Conservation (phyloP, 176 grass and related monocot species). For the Carex cristatella region DNA sequence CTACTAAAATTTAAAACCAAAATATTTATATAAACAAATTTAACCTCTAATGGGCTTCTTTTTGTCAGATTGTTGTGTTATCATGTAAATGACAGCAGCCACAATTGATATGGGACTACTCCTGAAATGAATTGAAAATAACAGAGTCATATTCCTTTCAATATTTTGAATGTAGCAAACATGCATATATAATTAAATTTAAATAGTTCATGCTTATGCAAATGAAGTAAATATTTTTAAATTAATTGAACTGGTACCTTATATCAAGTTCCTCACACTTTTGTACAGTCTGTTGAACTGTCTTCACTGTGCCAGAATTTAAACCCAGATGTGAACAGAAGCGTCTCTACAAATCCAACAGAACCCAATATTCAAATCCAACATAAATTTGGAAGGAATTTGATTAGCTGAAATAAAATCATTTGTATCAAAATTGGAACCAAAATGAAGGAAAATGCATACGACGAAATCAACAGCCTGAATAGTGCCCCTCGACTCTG, state of each 20-base stretch:
- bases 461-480: slow-evolving; percentile 70
- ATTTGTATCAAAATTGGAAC: neutral
- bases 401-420: neutral
- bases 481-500: slow-evolving; percentile 61
- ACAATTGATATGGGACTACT: slow-evolving; percentile 67
- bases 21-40: neutral
- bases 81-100: slow-evolving; percentile 79
- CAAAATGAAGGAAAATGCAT: neutral
- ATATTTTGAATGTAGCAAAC: neutral
- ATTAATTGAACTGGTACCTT: slow-evolving; percentile 25
- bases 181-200: too few relatives aligned
- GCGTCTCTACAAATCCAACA: slow-evolving; percentile 47
- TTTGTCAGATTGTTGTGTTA: slow-evolving; percentile 61
- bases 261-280: slow-evolving; percentile 66
- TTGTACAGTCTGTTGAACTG: slow-evolving; percentile 55
- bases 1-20: neutral
- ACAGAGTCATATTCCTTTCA: neutral
- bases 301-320: slow-evolving; percentile 63
- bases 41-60: slow-evolving; percentile 70
- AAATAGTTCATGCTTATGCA: neutral
- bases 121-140: slow-evolving; percentile 25
- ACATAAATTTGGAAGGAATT: neutral
- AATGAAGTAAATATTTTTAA: neutral
- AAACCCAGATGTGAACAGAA: slow-evolving; percentile 73
- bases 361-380: neutral